These are phyloP conservation scores for Exophiala bonariae DNA, from an alignment of 2,329 filamentous ascomycete species.

Conservation along the genomic window DNA sequence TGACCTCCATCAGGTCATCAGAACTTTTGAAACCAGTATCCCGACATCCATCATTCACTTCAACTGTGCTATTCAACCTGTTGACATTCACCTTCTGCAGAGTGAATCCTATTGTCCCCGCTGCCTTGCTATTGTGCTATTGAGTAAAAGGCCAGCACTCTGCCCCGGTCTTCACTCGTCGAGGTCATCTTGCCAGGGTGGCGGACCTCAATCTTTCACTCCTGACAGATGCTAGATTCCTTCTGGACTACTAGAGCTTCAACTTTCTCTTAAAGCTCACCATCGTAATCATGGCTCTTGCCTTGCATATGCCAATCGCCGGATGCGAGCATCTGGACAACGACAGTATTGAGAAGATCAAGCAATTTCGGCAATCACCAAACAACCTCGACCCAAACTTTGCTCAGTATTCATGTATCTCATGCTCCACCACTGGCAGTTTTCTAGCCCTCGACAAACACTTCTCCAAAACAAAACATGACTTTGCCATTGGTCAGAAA, in stretches of 20 bases:
- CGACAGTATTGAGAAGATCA: conserved; percentile 21
- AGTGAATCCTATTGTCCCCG: too few relatives aligned
- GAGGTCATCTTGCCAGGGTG: too few relatives aligned
- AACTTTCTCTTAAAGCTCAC: neutral
- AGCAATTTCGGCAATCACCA: conserved; percentile 11
- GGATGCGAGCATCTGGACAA: conserved; percentile 28
- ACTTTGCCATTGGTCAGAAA: conserved; percentile 23
- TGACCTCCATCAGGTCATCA: too few relatives aligned
- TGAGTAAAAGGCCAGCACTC: neutral
- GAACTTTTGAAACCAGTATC: too few relatives aligned
- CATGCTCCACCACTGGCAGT: conserved; percentile 21
- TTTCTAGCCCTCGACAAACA: conserved; percentile 25
- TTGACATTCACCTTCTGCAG: too few relatives aligned
- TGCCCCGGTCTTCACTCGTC: neutral
- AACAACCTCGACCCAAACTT: conserved; percentile 18
- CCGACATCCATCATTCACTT: too few relatives aligned
- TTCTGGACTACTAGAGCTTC: neutral
- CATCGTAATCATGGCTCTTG: conserved; percentile 13
- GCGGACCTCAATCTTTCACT: too few relatives aligned
- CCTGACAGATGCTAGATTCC: too few relatives aligned
- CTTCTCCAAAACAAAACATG: conserved; percentile 24
- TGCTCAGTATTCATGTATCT: conserved; percentile 25
- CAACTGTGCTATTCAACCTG: too few relatives aligned
- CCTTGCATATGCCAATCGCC: conserved; percentile 21
- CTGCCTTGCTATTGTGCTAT: neutral